Conservation (phyloP, 1,284 basidiomycete species). For the Caloboletus inedulis region DNA sequence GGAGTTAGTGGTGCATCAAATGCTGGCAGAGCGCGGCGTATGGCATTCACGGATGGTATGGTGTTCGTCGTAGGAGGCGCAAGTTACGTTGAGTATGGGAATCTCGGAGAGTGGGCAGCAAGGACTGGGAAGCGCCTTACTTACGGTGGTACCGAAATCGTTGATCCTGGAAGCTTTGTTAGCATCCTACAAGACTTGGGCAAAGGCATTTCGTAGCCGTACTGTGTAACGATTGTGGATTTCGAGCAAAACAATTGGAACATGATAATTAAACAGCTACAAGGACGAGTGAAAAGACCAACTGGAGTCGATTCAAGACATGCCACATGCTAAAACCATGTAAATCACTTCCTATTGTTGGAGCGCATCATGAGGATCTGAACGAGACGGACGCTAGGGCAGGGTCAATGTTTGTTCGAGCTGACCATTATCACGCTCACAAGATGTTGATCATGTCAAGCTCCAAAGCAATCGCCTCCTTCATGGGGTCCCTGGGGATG, state of each 20-base stretch:
- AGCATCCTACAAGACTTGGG: constrained; percentile 63
- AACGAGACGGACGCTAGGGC: constrained; percentile 69
- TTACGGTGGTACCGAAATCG: constrained; percentile 95
- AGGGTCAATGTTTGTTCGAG: constrained; percentile 1
- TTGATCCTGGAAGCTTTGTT: constrained; percentile 87
- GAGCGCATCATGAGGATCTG: constrained; percentile 74
- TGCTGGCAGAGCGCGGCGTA: constrained; percentile 56
- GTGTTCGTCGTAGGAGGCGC: constrained; percentile 98
- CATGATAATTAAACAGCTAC: constrained; percentile 4
- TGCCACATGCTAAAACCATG: neutral
- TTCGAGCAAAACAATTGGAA: neutral
- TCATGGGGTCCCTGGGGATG: constrained; percentile 72
- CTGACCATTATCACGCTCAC: constrained; percentile 39
- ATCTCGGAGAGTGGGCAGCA: constrained; percentile 87
- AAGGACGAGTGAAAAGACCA: neutral
- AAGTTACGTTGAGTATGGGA: constrained; percentile 96
- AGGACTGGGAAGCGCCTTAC: constrained; percentile 82
- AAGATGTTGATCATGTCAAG: constrained; percentile 89
- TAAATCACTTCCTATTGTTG: constrained; percentile 45
- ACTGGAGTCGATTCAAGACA: neutral
- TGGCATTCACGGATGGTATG: constrained; percentile 86
- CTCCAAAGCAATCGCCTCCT: constrained; percentile 76
- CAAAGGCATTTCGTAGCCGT: constrained; percentile 30
- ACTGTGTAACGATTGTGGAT: neutral
- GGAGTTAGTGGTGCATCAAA: constrained; percentile 37